Base-by-base conservation (phyloP, 2,329 filamentous ascomycete species). In the Colletotrichum eremochloae region DNA sequence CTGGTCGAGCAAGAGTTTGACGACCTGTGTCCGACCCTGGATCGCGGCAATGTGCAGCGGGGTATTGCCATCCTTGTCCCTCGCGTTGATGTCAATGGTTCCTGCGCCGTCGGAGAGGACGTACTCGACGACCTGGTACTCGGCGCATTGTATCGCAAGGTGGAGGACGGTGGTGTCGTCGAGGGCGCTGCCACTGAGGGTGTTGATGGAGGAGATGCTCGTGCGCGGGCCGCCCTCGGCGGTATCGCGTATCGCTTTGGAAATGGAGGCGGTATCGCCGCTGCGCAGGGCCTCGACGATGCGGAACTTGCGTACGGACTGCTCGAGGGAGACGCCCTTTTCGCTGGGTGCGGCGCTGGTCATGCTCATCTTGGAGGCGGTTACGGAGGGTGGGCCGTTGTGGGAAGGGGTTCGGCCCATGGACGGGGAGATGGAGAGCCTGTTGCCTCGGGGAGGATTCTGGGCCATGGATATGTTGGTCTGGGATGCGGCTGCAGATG, bases 11-110 rank as follows among this genome's bases (percentile, higher is more conserved):
- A 99, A 86, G 72, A 97, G 88, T 74, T 92, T 92, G 68, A 99
- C 95, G 9, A 97, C 89, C 3, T 92, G 89, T 0, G 90, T 89
- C 56, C 96, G 90, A 15, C 96, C 96, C 65, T 98, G 91, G 67
- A 89, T 87, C 40, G 96, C 93, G 11, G 96, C 96, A 48, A 98
- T 83, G 81, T 98, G 96, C 64, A 99, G 88, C 31, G 96, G 92
- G 1, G 95, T 97, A 81, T 98, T 99, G 73, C 96, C 96, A 77
- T 98, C 96, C 76, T 93, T 93, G 82, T 99, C 96, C 73, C 93
- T 91, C 52, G 93, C 92, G 81, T 98, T 99, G 80, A 98, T 85
- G 79, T 98, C 95, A 67, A 97, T 86, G 64, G 85, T 84, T 53
- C 85, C 86, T 18, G 85, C 87, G 40, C 92, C 90, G 74, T 94